phyloP scores from a whole-genome alignment of 2,329 filamentous ascomycete genomes.

The Fusarium globosum region DNA sequence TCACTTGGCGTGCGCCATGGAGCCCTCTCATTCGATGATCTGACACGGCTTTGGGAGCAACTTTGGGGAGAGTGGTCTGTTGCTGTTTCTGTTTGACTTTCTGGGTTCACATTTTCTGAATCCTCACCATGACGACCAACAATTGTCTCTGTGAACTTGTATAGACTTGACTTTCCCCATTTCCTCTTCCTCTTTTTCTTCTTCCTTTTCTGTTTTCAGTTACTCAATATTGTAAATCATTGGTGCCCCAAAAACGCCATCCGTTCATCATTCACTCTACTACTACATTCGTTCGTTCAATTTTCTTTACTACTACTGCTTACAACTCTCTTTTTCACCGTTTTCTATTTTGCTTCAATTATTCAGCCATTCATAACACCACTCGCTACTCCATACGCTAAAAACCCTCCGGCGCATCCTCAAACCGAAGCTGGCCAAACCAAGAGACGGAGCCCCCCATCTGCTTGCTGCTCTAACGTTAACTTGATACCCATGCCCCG shows the following conservation, averaged over 20 bases:
- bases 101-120: constrained; percentile 21
- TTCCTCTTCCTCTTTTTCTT: not conserved
- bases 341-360: not conserved
- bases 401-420: constrained; percentile 30
- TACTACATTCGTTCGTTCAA: not conserved
- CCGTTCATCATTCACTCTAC: not conserved
- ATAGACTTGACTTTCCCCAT: constrained; percentile 1
- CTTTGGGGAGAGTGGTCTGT: constrained; percentile 2
- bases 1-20: constrained; percentile 21
- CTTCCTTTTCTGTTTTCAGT: constrained; percentile 9
- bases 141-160: not conserved
- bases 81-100: constrained; percentile 4
- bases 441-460: not conserved
- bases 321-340: not conserved
- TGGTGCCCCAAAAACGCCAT: constrained; percentile 15
- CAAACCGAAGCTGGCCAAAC: constrained; percentile 20
- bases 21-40: constrained; percentile 37
- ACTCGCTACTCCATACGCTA: constrained; percentile 18
- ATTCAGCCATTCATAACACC: constrained; percentile 6
- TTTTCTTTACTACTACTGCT: not conserved
- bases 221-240: constrained; percentile 10
- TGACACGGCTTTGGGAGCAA: constrained; percentile 27
- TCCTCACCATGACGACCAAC: constrained; percentile 32
- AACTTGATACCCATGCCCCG: constrained; percentile 20
- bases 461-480: not conserved